Conservation (phyloP, 2,329 filamentous ascomycete genomes). For the Xylariaceae sp. region DNA sequence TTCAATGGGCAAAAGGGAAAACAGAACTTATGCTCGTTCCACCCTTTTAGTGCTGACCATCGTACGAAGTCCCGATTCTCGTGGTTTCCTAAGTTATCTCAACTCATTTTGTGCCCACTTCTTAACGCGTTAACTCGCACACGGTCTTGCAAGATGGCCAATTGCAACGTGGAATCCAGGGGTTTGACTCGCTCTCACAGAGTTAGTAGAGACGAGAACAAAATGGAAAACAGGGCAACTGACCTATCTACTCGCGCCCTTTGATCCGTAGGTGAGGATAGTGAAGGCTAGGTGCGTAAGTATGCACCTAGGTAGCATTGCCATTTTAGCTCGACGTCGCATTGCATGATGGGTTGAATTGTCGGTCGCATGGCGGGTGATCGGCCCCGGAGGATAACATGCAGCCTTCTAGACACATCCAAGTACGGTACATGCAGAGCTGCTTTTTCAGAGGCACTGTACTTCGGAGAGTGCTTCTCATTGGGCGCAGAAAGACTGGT, state of each 20-base stretch:
- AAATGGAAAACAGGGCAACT: no score
- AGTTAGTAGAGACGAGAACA: no score
- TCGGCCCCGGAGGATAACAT: slow-evolving; percentile 3
- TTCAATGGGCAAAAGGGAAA: not conserved
- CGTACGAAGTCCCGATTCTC: no score
- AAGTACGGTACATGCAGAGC: not conserved
- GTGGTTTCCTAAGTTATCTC: no score
- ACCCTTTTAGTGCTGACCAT: no score
- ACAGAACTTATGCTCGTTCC: not conserved
- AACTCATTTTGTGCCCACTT: no score
- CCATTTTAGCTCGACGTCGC: not conserved
- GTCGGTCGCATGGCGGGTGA: slow-evolving; percentile 8
- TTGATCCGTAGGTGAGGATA: no score
- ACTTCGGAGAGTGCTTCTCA: not conserved
- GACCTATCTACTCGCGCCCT: no score
- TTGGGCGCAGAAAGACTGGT: not conserved
- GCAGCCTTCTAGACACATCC: not conserved
- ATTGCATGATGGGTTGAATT: slow-evolving; percentile 7
- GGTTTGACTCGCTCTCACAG: not conserved
- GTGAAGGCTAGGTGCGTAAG: not conserved
- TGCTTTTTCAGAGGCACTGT: no score
- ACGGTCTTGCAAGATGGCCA: no score
- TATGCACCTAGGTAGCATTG: not conserved
- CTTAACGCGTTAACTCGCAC: no score
- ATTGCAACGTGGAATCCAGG: not conserved